These are phyloP conservation scores for Saposhnikovia divaricata DNA, from an alignment of 129 eudicot genomes.

Conservation along the genomic window DNA sequence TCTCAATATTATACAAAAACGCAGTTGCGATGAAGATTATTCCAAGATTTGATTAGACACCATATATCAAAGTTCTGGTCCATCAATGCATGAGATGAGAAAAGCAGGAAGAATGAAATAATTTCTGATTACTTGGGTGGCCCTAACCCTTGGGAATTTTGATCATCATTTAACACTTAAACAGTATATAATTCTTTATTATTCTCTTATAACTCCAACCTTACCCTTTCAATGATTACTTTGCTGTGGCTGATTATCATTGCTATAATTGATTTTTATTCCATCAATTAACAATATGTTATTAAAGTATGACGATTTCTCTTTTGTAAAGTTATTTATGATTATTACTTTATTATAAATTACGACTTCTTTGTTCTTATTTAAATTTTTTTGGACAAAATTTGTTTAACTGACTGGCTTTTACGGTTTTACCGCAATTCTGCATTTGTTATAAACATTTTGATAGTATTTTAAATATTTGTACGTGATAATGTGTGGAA, in stretches of 20 bases:
- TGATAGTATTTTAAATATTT: too few species aligned
- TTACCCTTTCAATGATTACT: neutral
- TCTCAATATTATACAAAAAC: neutral
- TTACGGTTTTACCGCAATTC: too few species aligned
- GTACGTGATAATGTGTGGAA: too few species aligned
- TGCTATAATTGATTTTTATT: neutral
- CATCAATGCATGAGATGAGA: neutral
- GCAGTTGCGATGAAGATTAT: neutral
- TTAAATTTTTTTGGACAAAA: too few species aligned
- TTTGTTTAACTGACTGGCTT: too few species aligned
- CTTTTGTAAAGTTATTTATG: neutral
- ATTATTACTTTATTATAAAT: neutral
- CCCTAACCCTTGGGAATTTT: neutral
- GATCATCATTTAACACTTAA: neutral
- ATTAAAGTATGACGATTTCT: neutral
- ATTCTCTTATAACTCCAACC: neutral
- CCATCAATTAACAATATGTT: neutral
- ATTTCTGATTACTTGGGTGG: neutral
- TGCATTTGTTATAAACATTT: too few species aligned
- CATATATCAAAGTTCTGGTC: neutral
- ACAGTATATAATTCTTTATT: neutral
- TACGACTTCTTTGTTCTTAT: too few species aligned
- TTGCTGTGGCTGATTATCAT: neutral
- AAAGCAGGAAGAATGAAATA: neutral
- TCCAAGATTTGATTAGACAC: neutral